Percentiles rank a stretch among this genome's conserved stretches.
These are phyloP conservation scores for Stylonectria norvegica DNA, from an alignment of 2,329 filamentous ascomycete species.

Conservation along the genomic window DNA sequence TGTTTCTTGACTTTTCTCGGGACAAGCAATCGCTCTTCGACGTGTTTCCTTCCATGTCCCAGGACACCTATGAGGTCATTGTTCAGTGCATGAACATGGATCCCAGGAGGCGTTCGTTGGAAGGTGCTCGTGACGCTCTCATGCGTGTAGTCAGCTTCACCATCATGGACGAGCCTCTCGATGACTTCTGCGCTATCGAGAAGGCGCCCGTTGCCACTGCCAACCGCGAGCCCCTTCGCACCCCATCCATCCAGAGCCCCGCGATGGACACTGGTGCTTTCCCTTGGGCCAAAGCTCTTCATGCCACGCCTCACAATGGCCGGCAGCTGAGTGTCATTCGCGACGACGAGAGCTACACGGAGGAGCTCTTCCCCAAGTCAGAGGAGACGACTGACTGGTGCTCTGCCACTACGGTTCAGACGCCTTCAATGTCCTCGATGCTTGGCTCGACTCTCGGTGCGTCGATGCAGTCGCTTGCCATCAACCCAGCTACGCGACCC, in stretches of 20 bases:
- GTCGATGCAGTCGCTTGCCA: constrained; percentile 73
- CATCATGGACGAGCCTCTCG: constrained; percentile 82
- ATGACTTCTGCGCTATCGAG: constrained; percentile 89
- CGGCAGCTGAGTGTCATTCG: constrained; percentile 86
- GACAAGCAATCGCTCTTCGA: constrained; percentile 97
- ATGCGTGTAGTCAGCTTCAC: constrained; percentile 85
- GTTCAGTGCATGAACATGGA: constrained; percentile 88
- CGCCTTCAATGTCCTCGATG: constrained; percentile 78
- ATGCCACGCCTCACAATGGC: constrained; percentile 68
- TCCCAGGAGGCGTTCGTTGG: constrained; percentile 80
- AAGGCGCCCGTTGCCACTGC: constrained; percentile 74
- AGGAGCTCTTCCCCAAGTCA: constrained; percentile 82
- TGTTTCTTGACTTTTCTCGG: constrained; percentile 89
- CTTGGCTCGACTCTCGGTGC: constrained; percentile 77
- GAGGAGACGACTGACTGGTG: constrained; percentile 74
- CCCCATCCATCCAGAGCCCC: constrained; percentile 89
- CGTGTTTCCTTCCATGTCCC: constrained; percentile 97
- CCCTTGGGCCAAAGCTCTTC: constrained; percentile 90
- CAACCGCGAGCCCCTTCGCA: constrained; percentile 92
- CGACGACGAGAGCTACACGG: constrained; percentile 73
- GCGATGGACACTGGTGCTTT: constrained; percentile 78
- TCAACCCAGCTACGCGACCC: constrained; percentile 40
- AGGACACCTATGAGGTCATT: constrained; percentile 94
- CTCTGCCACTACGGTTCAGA: constrained; percentile 69
- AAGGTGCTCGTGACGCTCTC: constrained; percentile 73